Evolutionary conservation across 495 filamentous ascomycete species (phyloP), one percentile per base, ranked within the genome.

Genomic region (Neohortaea acidophila): DNA sequence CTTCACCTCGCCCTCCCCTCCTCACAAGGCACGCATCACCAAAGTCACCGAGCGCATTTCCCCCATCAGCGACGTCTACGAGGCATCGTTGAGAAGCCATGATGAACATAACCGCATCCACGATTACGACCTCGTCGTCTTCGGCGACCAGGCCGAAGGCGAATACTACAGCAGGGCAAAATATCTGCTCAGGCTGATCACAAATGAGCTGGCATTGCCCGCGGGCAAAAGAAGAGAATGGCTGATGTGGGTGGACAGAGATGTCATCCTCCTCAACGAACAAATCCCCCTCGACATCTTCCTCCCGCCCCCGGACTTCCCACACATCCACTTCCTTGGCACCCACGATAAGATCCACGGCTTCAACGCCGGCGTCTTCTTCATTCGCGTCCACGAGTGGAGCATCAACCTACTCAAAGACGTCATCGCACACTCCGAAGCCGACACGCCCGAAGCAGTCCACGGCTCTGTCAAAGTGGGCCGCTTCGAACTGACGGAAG

Each of bases 91-190:
- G 8, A 39, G 51, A 29, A 60, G 50, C 27, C 65, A 67, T 32
- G 29, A 51, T 17, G 46, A 52, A 17, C 65, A 68, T 38, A 59
- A 55, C 3, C 23, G 54, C 23, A 36, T 34, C 18, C 55, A 60
- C 47, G 61, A 59, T 10, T 64, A 63, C 34, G 52, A 51, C 3
- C 54, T 63, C 47, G 46, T 61, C 41, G 48, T 69, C 4, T 39
- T 63, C 19, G 46, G 59, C 14, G 28, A 59, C 21, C 45, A 59
- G 23, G 57, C 63, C 15, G 45, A 54, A 5, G 43, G 41, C 5
- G 56, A 57, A 3, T 60, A 48, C 23, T 67, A 58, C 58, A 63
- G 60, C 45, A 69, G 65, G 38, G 53, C 53, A 22, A 48, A 49
- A 32, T 67, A 61, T 51, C 44, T 69, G 27, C 43, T 61, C 14